These are phyloP conservation scores for Pythium scleroteichum DNA, from an alignment of 352 stramenopile species.

Conservation along the genomic window DNA sequence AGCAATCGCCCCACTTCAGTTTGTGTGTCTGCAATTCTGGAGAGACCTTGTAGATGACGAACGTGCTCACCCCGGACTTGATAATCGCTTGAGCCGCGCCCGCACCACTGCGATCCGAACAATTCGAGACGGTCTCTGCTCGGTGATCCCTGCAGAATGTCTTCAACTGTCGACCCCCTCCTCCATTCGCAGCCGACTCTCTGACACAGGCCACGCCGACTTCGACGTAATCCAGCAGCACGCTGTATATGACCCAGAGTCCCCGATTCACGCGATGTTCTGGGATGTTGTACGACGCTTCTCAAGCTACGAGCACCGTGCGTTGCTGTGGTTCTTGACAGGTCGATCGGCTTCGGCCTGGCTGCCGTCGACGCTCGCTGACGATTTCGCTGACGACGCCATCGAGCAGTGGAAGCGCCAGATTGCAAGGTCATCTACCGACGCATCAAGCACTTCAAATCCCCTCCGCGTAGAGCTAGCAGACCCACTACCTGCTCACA, in stretches of 20 bases:
- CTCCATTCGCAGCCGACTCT: conserved; percentile 31
- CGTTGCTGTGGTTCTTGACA: conserved; percentile 54
- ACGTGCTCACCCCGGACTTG: background rate
- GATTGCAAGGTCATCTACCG: background rate
- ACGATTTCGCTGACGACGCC: conserved; percentile 1
- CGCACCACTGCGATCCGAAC: conserved; percentile 30
- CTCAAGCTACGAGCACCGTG: conserved; percentile 44
- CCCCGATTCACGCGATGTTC: conserved; percentile 42
- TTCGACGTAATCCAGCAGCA: conserved; percentile 32
- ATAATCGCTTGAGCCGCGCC: background rate
- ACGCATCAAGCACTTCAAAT: background rate
- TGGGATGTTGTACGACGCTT: conserved; percentile 45
- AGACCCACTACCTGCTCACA: conserved; percentile 37
- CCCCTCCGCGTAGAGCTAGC: conserved; percentile 51
- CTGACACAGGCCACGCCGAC: conserved; percentile 8
- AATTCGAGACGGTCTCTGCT: conserved; percentile 55
- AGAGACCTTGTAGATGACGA: conserved; percentile 7
- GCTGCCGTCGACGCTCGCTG: background rate
- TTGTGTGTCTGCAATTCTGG: conserved; percentile 50
- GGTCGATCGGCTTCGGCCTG: background rate
- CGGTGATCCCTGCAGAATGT: conserved; percentile 52
- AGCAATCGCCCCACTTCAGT: conserved; percentile 52
- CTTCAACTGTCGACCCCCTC: conserved; percentile 40
- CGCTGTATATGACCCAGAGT: conserved; percentile 30
- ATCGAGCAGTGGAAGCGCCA: conserved; percentile 22